Conservation (phyloP, 352 stramenopile genomes). For the Pythium monospermum region DNA sequence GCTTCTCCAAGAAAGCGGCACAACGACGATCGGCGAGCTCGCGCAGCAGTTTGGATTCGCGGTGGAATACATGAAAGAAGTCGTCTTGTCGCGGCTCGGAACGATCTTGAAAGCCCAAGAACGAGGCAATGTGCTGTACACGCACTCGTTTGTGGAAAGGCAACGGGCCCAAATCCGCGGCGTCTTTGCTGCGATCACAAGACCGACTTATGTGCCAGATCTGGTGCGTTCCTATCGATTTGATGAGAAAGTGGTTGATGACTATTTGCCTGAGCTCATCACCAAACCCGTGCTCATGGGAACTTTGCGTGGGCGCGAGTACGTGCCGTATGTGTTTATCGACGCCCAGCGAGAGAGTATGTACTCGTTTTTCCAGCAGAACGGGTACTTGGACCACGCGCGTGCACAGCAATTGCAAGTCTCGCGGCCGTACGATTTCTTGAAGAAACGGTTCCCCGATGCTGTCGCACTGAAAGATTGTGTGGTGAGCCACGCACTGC, state of each 20-base stretch:
- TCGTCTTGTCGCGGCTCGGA: slow-evolving; percentile 55
- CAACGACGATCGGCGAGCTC: slow-evolving; percentile 58
- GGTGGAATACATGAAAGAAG: slow-evolving; percentile 80
- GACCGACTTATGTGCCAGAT: slow-evolving; percentile 67
- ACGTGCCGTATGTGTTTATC: slow-evolving; percentile 76
- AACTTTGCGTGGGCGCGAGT: slow-evolving; percentile 61
- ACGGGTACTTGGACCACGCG: slow-evolving; percentile 66
- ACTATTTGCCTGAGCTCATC: slow-evolving; percentile 56
- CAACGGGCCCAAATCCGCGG: slow-evolving; percentile 65
- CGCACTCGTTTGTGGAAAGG: slow-evolving; percentile 58
- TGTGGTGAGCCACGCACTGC: slow-evolving; percentile 54
- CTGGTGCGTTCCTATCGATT: slow-evolving; percentile 48
- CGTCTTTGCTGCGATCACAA: slow-evolving; percentile 54
- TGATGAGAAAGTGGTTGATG: slow-evolving; percentile 60
- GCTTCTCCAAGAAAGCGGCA: slow-evolving; percentile 67
- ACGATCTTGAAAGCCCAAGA: slow-evolving; percentile 60
- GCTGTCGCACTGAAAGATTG: slow-evolving; percentile 56
- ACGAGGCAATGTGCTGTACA: slow-evolving; percentile 69
- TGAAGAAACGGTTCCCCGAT: slow-evolving; percentile 66
- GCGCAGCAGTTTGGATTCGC: slow-evolving; percentile 78
- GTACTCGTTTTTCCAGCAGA: slow-evolving; percentile 85
- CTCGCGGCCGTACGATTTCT: slow-evolving; percentile 60
- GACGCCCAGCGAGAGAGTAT: slow-evolving; percentile 65
- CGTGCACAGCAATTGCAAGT: slow-evolving; percentile 59
- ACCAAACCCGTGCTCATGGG: slow-evolving; percentile 50